Conservation (phyloP, 2,329 filamentous ascomycete genomes). For the Pestalotiopsis sp. region DNA sequence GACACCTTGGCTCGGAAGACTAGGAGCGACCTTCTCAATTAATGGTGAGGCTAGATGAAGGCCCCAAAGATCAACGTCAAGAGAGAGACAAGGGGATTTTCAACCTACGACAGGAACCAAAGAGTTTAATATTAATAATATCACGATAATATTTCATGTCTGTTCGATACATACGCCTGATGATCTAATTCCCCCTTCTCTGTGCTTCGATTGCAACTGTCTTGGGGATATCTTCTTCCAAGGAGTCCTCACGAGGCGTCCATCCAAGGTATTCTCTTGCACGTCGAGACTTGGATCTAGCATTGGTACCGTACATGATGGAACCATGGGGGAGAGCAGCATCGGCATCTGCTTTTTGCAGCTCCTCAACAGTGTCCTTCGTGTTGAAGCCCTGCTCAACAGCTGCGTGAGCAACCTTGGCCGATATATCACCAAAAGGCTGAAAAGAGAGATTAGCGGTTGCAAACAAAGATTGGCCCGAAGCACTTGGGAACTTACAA, state of each 20-base stretch:
- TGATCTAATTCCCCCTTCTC: not conserved
- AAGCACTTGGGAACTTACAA: not conserved
- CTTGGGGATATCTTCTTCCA: conserved; percentile 41
- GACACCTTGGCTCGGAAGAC: too few species aligned
- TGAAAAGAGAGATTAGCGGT: not conserved
- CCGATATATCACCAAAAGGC: conserved; percentile 4
- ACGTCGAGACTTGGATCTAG: conserved; percentile 52
- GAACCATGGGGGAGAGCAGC: conserved; percentile 45
- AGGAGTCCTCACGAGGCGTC: conserved; percentile 49
- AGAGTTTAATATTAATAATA: not conserved
- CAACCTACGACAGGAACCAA: too few species aligned
- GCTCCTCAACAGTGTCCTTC: conserved; percentile 28
- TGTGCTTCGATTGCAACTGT: not conserved
- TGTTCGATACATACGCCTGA: not conserved
- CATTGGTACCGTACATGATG: conserved; percentile 60
- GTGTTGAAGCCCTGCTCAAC: conserved; percentile 26
- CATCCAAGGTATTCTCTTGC: conserved; percentile 57
- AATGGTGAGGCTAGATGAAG: too few species aligned
- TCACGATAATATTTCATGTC: not conserved
- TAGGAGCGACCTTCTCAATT: too few species aligned
- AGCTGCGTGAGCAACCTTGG: conserved; percentile 32
- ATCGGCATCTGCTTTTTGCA: conserved; percentile 42
- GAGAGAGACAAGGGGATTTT: too few species aligned
- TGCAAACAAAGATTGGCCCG: not conserved
- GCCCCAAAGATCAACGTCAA: too few species aligned